Evolutionary conservation across 179 eudicot genomes (phyloP), one percentile per base, ranked within the genome.

Genomic region (Camellia oleifera): DNA sequence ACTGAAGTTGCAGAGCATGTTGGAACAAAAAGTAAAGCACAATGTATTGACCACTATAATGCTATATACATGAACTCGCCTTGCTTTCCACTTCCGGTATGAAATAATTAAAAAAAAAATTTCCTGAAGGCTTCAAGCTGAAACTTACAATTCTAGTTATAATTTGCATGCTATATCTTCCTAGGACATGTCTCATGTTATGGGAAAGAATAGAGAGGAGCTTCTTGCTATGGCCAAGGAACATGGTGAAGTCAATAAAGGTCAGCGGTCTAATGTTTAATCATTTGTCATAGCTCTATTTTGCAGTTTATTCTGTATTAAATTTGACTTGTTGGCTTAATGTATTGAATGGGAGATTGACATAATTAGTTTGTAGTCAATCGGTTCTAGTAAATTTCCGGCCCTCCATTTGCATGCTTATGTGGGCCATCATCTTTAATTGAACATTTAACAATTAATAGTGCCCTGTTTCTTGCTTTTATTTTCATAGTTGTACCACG

Each of bases 31-130:
- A 88, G 91, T 88, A 94, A 88, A 89, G 74, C 89, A 76, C 92
- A 90, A 56, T 96, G 99, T 74, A 88, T 94, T 78, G 91, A 87
- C 69, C 99, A 96, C 81, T 96, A 91, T 81, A 80, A 92, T 72
- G 82, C 83, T 20, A 80, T 89, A 81, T 96, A 94, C 84, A 89
- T 94, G 94, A 87, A 90, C 79, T 96, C 99, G 20, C 94, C 94
- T 62, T 92, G 97, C 88, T 96, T 94, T 87, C 99, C 99, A 69
- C 97, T 96, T 81, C 98, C 97, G 91, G 99, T 96, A 94, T 79
- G 81, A 15, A 74, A 67, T 50, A 20, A 32, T 32, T 32, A 32
- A 26, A 26, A 26, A 26, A 26, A 26, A 32, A 45, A 58, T 66
- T 4, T 20, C 63, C 4, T 14, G 11, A 64, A 40, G 7, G 52